phyloP scores from a whole-genome alignment of 805 yeast species.

The Pichia deserticola region DNA sequence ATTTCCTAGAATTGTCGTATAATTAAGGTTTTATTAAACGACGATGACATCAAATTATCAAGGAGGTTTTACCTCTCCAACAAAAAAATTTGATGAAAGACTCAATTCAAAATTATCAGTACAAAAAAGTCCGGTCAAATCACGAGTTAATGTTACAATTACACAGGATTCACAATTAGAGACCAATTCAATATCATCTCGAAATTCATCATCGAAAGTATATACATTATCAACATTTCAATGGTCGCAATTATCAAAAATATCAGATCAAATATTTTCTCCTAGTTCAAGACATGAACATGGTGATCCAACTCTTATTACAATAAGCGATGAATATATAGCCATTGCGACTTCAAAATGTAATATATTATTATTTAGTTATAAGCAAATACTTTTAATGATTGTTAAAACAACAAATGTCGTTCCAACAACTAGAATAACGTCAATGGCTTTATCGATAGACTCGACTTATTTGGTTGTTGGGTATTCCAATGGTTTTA shows the following conservation, averaged over 20 bases:
- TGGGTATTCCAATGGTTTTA: slow-evolving; percentile 59
- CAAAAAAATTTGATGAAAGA: slow-evolving; percentile 4
- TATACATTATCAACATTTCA: slow-evolving; percentile 7
- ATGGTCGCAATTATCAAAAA: slow-evolving; percentile 25
- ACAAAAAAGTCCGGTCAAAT: slow-evolving; percentile 1
- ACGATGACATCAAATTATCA: too few relatives aligned
- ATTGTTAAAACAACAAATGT: slow-evolving; percentile 31
- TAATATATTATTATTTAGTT: slow-evolving; percentile 56
- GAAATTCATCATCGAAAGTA: background rate
- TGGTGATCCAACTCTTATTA: slow-evolving; percentile 46
- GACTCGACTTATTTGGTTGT: slow-evolving; percentile 67
- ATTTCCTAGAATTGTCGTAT: too few relatives aligned
- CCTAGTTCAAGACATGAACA: slow-evolving; percentile 21
- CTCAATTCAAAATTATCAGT: slow-evolving; percentile 1
- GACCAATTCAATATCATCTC: background rate
- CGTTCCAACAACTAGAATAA: slow-evolving; percentile 39
- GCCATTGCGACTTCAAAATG: slow-evolving; percentile 72
- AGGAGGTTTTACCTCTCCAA: background rate
- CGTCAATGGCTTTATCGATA: slow-evolving; percentile 49
- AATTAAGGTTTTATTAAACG: too few relatives aligned
- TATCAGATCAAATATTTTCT: slow-evolving; percentile 17
- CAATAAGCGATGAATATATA: slow-evolving; percentile 36
- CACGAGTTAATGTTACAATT: too few relatives aligned
- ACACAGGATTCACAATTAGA: background rate
- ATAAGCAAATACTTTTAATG: slow-evolving; percentile 49